Percentiles rank a stretch among this genome's conserved stretches.
These are phyloP conservation scores for Tolypocladium album DNA, from an alignment of 2,329 filamentous ascomycete genomes.

Conservation along the genomic window DNA sequence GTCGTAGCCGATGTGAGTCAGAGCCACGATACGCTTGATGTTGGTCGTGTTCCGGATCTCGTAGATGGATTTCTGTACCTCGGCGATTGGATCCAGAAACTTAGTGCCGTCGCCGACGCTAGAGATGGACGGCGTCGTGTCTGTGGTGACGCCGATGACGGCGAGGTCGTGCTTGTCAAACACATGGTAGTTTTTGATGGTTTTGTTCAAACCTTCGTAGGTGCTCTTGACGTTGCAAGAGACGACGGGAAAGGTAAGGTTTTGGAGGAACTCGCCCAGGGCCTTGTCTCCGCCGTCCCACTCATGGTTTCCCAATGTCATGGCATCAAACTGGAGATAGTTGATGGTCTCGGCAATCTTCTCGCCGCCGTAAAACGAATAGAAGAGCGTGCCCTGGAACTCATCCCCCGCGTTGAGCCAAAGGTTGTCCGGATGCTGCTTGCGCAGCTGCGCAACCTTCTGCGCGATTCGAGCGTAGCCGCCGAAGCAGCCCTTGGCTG, in stretches of 20 bases:
- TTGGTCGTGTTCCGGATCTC: constrained; percentile 50
- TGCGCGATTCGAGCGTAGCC: constrained; percentile 56
- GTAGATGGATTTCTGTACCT: constrained; percentile 51
- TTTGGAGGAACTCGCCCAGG: constrained; percentile 49
- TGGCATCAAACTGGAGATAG: constrained; percentile 53
- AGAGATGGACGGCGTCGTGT: constrained; percentile 35
- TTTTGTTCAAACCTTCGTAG: constrained; percentile 47
- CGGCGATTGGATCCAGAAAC: constrained; percentile 45
- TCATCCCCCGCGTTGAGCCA: constrained; percentile 59
- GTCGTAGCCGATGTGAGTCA: constrained; percentile 59
- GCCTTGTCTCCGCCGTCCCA: constrained; percentile 55
- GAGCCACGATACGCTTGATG: constrained; percentile 52
- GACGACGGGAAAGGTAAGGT: constrained; percentile 54
- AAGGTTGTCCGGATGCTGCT: constrained; percentile 47
- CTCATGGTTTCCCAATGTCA: constrained; percentile 59
- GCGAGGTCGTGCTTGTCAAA: constrained; percentile 51
- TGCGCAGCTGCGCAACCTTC: constrained; percentile 44
- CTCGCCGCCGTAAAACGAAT: constrained; percentile 54
- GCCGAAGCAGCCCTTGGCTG: constrained; percentile 48
- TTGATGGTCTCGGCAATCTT: constrained; percentile 60
- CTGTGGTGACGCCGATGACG: constrained; percentile 46
- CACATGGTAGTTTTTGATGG: constrained; percentile 55
- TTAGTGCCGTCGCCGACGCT: constrained; percentile 45
- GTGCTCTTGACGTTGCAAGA: constrained; percentile 53
- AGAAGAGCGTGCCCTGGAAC: constrained; percentile 59